Evolutionary conservation across 2,329 filamentous ascomycete species (phyloP).

Genomic region (Beauveria bassiana): DNA sequence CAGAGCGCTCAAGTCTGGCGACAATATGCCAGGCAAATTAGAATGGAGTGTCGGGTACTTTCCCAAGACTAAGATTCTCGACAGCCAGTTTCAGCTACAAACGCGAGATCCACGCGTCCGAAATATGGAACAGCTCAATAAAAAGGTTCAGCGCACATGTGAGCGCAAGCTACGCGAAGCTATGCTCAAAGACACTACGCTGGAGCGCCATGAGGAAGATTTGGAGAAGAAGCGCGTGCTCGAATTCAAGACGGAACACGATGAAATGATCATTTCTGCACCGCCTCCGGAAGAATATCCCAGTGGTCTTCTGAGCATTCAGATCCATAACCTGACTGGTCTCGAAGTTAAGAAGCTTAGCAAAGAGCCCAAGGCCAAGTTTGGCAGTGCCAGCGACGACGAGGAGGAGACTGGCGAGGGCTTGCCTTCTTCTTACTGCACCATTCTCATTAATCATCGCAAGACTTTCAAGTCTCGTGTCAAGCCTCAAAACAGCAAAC

Average conservation of each 20-base stretch:
- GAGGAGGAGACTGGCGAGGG: constrained; percentile 56
- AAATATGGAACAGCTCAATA: constrained; percentile 49
- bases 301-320: constrained; percentile 60
- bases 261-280: constrained; percentile 60
- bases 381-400: constrained; percentile 41
- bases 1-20: constrained; percentile 53
- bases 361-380: constrained; percentile 42
- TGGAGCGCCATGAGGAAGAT: constrained; percentile 50
- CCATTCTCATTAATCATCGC: constrained; percentile 64
- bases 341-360: constrained; percentile 54
- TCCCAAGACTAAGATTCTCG: constrained; percentile 55
- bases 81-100: constrained; percentile 54
- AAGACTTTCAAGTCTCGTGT: constrained; percentile 64
- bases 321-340: constrained; percentile 66
- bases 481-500: constrained; percentile 70
- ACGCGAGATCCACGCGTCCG: constrained; percentile 50
- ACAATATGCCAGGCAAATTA: constrained; percentile 61
- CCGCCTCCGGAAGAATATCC: constrained; percentile 55
- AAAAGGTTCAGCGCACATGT: constrained; percentile 45
- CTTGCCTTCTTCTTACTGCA: constrained; percentile 64
- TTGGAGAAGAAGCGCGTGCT: constrained; percentile 60
- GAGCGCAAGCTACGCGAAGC: constrained; percentile 60
- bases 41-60: constrained; percentile 67
- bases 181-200: constrained; percentile 33
- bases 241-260: constrained; percentile 53